A percentile compares a stretch with the other conserved stretches of the same genome.
phyloP scores from a whole-genome alignment of 2,329 filamentous ascomycete genomes.

The Harringtonia lauricola region DNA sequence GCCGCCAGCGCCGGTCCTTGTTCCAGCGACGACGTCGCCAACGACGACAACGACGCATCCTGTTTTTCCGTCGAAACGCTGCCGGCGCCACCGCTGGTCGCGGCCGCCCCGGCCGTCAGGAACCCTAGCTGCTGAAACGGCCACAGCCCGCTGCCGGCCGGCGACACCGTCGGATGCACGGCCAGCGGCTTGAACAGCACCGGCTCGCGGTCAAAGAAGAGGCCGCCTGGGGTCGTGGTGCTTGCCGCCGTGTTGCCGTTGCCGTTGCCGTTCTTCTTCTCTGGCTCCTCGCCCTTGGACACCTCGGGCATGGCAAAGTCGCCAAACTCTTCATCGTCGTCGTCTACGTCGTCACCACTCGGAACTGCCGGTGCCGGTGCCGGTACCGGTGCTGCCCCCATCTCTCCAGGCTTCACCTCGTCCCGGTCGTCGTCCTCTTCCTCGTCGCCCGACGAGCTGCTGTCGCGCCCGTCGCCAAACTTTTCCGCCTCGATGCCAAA shows the following conservation, averaged over 20 bases:
- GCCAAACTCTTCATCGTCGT: conserved; percentile 55
- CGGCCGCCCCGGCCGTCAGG: conserved; percentile 8
- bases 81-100: too few relatives aligned
- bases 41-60: too few relatives aligned
- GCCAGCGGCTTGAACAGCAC: conserved; percentile 44
- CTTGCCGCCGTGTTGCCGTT: conserved; percentile 1
- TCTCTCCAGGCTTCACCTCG: too few relatives aligned
- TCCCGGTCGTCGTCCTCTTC: conserved; percentile 34
- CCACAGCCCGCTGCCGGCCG: conserved; percentile 33
- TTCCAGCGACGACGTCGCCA: too few relatives aligned
- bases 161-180: conserved; percentile 29
- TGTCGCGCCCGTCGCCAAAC: conserved; percentile 25
- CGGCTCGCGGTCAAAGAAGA: conserved; percentile 21
- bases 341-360: conserved; percentile 32
- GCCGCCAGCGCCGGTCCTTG: too few relatives aligned
- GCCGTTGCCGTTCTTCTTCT: neutral
- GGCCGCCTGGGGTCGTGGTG: conserved; percentile 9
- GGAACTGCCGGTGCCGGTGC: too few relatives aligned
- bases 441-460: conserved; percentile 24
- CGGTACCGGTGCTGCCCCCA: too few relatives aligned
- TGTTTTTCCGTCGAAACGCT: too few relatives aligned
- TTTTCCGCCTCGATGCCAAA: conserved; percentile 9
- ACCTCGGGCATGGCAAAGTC: conserved; percentile 57
- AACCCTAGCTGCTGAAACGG: conserved; percentile 38
- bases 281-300: conserved; percentile 12